Base-by-base conservation (phyloP, 257 asterid genomes). In the Ligustrum vulgare region DNA sequence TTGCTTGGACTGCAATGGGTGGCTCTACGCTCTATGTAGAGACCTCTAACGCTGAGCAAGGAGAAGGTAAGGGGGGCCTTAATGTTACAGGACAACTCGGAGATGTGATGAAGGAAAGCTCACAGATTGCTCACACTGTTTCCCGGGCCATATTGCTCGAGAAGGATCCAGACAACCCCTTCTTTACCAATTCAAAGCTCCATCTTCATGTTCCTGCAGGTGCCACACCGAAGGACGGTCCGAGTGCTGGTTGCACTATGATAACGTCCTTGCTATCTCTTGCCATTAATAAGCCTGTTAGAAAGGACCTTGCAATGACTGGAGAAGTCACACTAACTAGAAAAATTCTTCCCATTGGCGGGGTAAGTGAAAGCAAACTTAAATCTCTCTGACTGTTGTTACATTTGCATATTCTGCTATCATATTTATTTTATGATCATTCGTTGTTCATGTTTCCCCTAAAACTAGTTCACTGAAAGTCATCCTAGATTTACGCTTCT, bases 1-100 rank as follows among this genome's bases (percentile, higher is more conserved):
- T 95, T 74, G 98, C 99, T 51, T 95, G 99, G 99, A 93, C 99
- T 0, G 81, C 99, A 75, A 95, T 95, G 99, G 99, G 99, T 49
- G 99, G 99, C 34, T 95, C 99, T 12, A 95, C 98, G 0, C 88
- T 95, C 70, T 95, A 95, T 80, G 86, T 95, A 34, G 99, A 95
- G 73, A 95, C 99, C 43, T 74, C 87, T 35, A 79, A 51, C 11
- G 84, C 87, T 10, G 98, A 91, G 89, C 94, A 95, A 85, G 97
- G 93, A 11, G 99, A 95, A 66, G 98, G 97, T 22, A 93, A 95
- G 87, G 98, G 99, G 56, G 82, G 79, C 45, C 91, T 95, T 66
- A 86, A 80, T 75, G 83, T 85, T 51, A 95, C 98, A 0, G 99
- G 99, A 64, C 99, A 95, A 71, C 97, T 95, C 2, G 99, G 99